Evolutionary conservation across 805 yeast species (phyloP), one percentile per base, ranked within the genome.

Genomic region (Saccharomycopsis fermentans): DNA sequence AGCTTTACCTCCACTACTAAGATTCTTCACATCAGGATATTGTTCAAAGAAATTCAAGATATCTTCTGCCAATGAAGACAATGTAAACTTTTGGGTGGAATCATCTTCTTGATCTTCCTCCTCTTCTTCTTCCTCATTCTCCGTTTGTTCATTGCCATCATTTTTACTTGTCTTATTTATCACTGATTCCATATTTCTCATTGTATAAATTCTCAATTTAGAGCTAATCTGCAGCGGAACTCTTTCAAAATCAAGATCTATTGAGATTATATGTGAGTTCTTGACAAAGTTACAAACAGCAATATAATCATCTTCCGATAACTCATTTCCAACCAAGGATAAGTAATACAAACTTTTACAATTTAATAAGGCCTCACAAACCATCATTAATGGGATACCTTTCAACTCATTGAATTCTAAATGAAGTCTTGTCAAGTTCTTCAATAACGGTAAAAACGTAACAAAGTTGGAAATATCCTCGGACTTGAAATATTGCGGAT

Each of bases 141-240:
- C 56, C 4, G 27, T 27, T 21, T 50, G 54, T 27, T 12, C n/a
- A 29, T 19, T 53, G 6, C 24, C 48, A 4, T 27, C 48, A 16
- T 40, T 37, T 56, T 70, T 36, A 32, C 52, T 53, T 16, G 55
- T 43, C 17, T 55, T 53, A 26, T 68, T 65, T 34, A 84, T 69
- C 56, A 81, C 78, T 24, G 72, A 69, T 64, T 86, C 91, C 82
- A 90, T 83, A 69, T 91, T 91, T 66, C 84, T 80, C 82, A 91
- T 83, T 11, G 92, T 83, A 67, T 86, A 86, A 26, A 87, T 73
- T 0, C 95, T 89, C 54, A 90, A 77, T 59, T 80, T 79, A 59
- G 87, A 86, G 65, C 78, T 82, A 63, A 83, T 74, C 51, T 78
- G 73, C 27, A 76, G 76, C 0, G 90, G 82, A 64, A 87, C 74